Base-by-base conservation (phyloP, 768 basidiomycete genomes). In the Lactarius hengduanensis region DNA sequence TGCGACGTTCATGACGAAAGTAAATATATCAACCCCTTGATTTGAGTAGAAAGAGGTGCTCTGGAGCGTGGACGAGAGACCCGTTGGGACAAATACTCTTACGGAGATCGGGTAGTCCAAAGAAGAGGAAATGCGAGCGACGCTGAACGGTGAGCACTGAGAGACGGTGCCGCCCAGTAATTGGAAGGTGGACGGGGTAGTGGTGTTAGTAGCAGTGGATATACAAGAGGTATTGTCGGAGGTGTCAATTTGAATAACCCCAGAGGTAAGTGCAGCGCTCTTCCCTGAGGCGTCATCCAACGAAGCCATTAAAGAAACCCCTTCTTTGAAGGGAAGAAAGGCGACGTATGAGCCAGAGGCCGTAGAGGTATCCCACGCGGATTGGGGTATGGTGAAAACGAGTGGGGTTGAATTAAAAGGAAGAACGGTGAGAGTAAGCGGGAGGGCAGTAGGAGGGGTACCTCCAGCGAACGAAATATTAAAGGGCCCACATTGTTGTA, bases 401-500 rank as follows among this genome's bases (percentile, higher is more conserved):
- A 85, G 73, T 1, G 84, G 83, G 0, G 78, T 77, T n/a, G 79
- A 79, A 69, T 81, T 80, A 70, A 86, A 76, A 59, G 86, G 86
- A 67, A 88, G 69, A 72, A 89, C 73, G 41, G 80, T 81, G 63
- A 88, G 77, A 20, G 77, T 76, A 61, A 79, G 76, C 28, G 83
- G 83, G 60, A 78, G 73, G 15, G 76, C 71, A 13, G 73, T 59
- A 59, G 75, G 76, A 38, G 74, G 69, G 60, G 73, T 71, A 59
- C 78, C 76, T n/a, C 82, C 82, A 22, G 71, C 69, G 68, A 86
- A 83, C 32, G 75, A 72, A 57, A 87, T 74, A 41, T 74, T 74
- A 64, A 86, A 80, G 18, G 79, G 78, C 67, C 78, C 80, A 75
- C 87, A 88, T 73, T 88, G 84, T 63, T 77, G 72, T 67, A 84